Conservation (phyloP, 1,284 basidiomycete species). For the Malassezia yamatoensis region DNA sequence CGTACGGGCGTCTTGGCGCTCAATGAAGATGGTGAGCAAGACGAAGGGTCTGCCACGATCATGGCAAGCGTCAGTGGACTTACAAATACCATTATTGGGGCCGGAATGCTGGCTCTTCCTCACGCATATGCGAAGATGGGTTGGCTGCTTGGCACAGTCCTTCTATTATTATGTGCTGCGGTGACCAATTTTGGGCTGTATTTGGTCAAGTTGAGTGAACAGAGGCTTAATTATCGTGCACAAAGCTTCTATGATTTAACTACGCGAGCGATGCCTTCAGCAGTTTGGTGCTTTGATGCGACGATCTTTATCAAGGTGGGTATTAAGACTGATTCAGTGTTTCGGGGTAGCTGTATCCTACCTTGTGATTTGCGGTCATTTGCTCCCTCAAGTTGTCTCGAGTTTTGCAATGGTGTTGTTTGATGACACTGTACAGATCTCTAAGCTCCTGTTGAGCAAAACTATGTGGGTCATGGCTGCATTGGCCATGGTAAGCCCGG, state of each 20-base stretch:
- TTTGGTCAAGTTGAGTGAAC: slow-evolving; percentile 74
- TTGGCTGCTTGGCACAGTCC: slow-evolving; percentile 63
- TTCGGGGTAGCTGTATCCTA: slow-evolving; percentile 81
- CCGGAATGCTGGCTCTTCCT: slow-evolving; percentile 46
- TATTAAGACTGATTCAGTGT: slow-evolving; percentile 21
- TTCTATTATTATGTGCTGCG: slow-evolving; percentile 73
- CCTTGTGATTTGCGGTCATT: slow-evolving; percentile 48
- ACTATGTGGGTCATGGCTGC: slow-evolving; percentile 64
- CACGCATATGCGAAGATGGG: slow-evolving; percentile 49
- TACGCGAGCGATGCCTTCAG: slow-evolving; percentile 53
- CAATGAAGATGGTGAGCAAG: not conserved
- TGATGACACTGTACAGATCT: slow-evolving; percentile 24
- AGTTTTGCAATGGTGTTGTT: slow-evolving; percentile 55
- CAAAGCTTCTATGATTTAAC: slow-evolving; percentile 35
- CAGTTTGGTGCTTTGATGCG: slow-evolving; percentile 74
- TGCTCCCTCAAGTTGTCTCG: slow-evolving; percentile 84
- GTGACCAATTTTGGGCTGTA: slow-evolving; percentile 79
- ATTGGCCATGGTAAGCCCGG: slow-evolving; percentile 67
- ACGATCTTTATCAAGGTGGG: slow-evolving; percentile 67
- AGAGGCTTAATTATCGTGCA: slow-evolving; percentile 54
- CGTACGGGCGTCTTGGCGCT: not conserved
- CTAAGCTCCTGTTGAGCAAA: slow-evolving; percentile 48
- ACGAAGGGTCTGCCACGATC: not conserved
- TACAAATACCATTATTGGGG: slow-evolving; percentile 46
- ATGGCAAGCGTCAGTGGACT: slow-evolving; percentile 43